Evolutionary conservation across 2,329 filamentous ascomycete genomes (phyloP).

Genomic region (Thielaviopsis musarum): DNA sequence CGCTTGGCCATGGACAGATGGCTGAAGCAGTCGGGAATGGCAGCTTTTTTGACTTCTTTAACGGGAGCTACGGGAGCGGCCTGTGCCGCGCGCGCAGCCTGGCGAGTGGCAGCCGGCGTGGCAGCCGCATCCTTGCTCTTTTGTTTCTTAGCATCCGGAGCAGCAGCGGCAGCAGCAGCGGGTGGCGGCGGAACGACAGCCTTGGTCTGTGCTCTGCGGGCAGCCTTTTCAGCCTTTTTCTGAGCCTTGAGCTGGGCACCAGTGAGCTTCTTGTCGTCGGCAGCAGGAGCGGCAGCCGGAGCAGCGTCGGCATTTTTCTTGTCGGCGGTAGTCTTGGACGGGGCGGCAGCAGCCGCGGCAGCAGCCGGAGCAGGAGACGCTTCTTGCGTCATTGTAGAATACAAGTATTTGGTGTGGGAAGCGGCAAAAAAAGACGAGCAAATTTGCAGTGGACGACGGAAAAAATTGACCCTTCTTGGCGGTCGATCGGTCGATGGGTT

Average conservation of each 20-base stretch:
- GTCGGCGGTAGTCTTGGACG: neutral
- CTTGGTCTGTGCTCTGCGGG: constrained; percentile 59
- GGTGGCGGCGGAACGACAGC: constrained; percentile 30
- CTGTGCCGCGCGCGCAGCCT: constrained; percentile 22
- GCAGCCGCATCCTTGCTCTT: constrained; percentile 8
- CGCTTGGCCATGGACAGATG: constrained; percentile 57
- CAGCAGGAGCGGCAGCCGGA: neutral
- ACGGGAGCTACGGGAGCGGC: constrained; percentile 21
- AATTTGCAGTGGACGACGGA: too few species aligned
- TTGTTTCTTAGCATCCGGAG: constrained; percentile 28
- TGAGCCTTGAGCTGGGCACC: constrained; percentile 74
- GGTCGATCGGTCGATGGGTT: too few species aligned
- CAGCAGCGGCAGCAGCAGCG: constrained; percentile 20
- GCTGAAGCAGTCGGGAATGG: constrained; percentile 58
- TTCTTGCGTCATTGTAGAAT: constrained; percentile 3
- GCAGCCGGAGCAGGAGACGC: neutral
- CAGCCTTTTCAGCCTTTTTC: constrained; percentile 82
- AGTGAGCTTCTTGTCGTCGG: constrained; percentile 40
- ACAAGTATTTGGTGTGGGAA: neutral
- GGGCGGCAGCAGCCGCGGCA: neutral
- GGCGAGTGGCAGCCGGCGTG: constrained; percentile 16
- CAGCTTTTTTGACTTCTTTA: constrained; percentile 37
- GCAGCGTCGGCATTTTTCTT: neutral
- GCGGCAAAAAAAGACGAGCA: neutral
- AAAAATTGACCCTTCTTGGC: too few species aligned